These are phyloP conservation scores for Paxillus ammoniavirescens DNA, from an alignment of 768 basidiomycete genomes.

Conservation along the genomic window DNA sequence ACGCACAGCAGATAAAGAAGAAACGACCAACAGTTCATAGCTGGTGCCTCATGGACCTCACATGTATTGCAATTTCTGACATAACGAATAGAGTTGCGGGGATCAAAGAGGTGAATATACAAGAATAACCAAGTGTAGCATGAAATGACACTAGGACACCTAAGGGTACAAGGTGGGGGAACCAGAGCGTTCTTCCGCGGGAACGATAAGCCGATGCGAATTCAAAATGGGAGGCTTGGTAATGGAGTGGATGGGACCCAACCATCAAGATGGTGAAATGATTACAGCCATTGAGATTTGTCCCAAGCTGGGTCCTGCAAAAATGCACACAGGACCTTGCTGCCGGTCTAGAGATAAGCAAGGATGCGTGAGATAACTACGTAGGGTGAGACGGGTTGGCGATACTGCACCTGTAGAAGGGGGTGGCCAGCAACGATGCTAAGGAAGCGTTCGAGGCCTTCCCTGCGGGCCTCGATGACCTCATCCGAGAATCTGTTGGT, in stretches of 20 bases:
- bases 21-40: slow-evolving; percentile 9
- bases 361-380: slow-evolving; percentile 6
- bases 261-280: background rate
- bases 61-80: slow-evolving; percentile 4
- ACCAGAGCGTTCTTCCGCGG: slow-evolving; percentile 8
- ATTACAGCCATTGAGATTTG: slow-evolving; percentile 71
- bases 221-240: slow-evolving; percentile 1
- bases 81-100: slow-evolving; percentile 9
- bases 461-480: slow-evolving; percentile 87
- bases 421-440: slow-evolving; percentile 98
- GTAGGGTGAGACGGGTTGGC: background rate
- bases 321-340: slow-evolving; percentile 95
- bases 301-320: slow-evolving; percentile 95
- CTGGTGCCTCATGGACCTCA: slow-evolving; percentile 11
- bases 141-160: slow-evolving; percentile 10
- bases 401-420: slow-evolving; percentile 73
- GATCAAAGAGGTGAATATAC: slow-evolving; percentile 21
- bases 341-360: slow-evolving; percentile 66
- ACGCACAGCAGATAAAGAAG: slow-evolving; percentile 7
- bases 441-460: slow-evolving; percentile 92
- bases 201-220: background rate
- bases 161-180: slow-evolving; percentile 20
- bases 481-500: slow-evolving; percentile 98
- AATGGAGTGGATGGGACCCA: background rate
- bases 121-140: slow-evolving; percentile 14